These are phyloP conservation scores for Blastocystis sp. DNA, from an alignment of 352 stramenopile genomes.

Conservation along the genomic window DNA sequence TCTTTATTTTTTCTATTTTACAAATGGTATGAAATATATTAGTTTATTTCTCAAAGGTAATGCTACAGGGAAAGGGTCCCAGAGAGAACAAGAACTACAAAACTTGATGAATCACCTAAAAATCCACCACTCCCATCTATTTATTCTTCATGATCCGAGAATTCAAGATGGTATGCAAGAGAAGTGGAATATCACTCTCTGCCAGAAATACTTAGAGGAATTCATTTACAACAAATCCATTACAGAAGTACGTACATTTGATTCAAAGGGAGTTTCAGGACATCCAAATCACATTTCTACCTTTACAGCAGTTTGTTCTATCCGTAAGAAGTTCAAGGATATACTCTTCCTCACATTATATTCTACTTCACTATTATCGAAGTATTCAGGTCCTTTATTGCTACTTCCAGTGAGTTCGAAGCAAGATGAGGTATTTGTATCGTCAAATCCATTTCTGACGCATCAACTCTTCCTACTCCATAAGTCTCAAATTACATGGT, in stretches of 20 bases:
- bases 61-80: conserved; percentile 77
- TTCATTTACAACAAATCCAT: neutral
- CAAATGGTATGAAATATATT: conserved; percentile 69
- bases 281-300: conserved; percentile 82
- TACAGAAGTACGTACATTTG: conserved; percentile 75
- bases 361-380: conserved; percentile 68
- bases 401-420: conserved; percentile 72
- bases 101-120: conserved; percentile 74
- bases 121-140: conserved; percentile 72
- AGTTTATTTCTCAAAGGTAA: conserved; percentile 73
- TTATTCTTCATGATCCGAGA: conserved; percentile 77
- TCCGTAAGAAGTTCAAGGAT: conserved; percentile 71
- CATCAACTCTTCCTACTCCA: conserved; percentile 78
- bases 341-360: neutral
- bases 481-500: conserved; percentile 85
- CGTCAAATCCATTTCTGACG: neutral
- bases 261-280: conserved; percentile 80
- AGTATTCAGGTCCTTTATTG: conserved; percentile 83
- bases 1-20: conserved; percentile 78
- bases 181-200: conserved; percentile 75
- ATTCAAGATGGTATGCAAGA: conserved; percentile 81
- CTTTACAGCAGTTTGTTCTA: conserved; percentile 74
- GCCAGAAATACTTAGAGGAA: conserved; percentile 74
- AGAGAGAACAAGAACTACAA: conserved; percentile 76
- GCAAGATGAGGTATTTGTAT: neutral